A percentile compares a stretch with the other conserved stretches of the same genome.
Conservation (phyloP, 2,329 filamentous ascomycete species). For the Pezicula radicicola region DNA sequence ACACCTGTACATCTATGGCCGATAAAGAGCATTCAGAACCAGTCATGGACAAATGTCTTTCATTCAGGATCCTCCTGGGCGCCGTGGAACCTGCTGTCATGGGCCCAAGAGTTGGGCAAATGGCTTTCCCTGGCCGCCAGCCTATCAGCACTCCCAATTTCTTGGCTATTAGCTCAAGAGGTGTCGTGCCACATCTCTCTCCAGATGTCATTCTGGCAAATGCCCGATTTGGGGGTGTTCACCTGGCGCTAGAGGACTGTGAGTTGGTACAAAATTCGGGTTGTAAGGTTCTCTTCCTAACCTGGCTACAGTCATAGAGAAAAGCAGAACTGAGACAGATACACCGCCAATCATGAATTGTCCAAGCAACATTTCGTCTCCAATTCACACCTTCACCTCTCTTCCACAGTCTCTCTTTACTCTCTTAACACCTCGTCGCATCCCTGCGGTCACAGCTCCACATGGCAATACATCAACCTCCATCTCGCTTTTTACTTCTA, state of each 20-base stretch:
- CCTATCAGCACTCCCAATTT: slow-evolving; percentile 81
- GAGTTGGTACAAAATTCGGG: slow-evolving; percentile 34
- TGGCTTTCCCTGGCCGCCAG: slow-evolving; percentile 60
- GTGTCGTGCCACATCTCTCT: slow-evolving; percentile 81
- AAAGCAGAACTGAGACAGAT: slow-evolving; percentile 33
- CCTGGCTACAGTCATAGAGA: slow-evolving; percentile 49
- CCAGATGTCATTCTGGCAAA: slow-evolving; percentile 74
- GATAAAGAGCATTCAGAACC: slow-evolving; percentile 3
- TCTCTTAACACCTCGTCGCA: slow-evolving; percentile 73
- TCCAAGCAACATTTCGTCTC: slow-evolving; percentile 27
- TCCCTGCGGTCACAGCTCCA: slow-evolving; percentile 71
- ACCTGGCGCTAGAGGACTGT: slow-evolving; percentile 93
- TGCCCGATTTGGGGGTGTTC: slow-evolving; percentile 65
- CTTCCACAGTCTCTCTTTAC: slow-evolving; percentile 64
- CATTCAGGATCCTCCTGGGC: slow-evolving; percentile 22
- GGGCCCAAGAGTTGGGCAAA: slow-evolving; percentile 23
- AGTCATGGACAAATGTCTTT: slow-evolving; percentile 7
- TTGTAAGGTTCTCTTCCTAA: slow-evolving; percentile 3
- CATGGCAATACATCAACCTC: slow-evolving; percentile 67
- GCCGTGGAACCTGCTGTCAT: slow-evolving; percentile 9
- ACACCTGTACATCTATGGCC: slow-evolving; percentile 3
- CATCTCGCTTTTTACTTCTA: slow-evolving; percentile 79
- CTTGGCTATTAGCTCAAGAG: slow-evolving; percentile 76
- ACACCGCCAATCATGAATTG: slow-evolving; percentile 46
- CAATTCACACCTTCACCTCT: slow-evolving; percentile 74